Percentiles rank a stretch among this genome's conserved stretches.
Evolutionary conservation across 2,329 filamentous ascomycete species (phyloP).

Genomic region (Davidsoniella neocaledoniae): DNA sequence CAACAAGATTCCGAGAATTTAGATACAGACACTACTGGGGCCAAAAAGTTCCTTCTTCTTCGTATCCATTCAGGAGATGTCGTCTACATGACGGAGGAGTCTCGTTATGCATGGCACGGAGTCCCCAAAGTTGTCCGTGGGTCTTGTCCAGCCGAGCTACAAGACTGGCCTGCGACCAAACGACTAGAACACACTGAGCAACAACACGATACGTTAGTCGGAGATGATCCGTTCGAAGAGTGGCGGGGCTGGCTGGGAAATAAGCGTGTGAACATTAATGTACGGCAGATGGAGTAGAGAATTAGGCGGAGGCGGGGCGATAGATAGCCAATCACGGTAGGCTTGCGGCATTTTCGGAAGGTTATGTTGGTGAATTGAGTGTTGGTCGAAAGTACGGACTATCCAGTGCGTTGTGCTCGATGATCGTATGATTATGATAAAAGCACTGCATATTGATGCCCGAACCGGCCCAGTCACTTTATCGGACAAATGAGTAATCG

Average conservation of each 20-base stretch:
- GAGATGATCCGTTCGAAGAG: constrained; percentile 35
- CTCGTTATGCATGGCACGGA: constrained; percentile 86
- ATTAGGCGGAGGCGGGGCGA: no score
- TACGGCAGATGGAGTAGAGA: constrained; percentile 64
- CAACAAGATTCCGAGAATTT: constrained; percentile 10
- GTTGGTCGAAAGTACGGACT: no score
- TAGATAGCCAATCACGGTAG: no score
- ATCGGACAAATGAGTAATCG: no score
- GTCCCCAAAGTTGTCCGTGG: constrained; percentile 70
- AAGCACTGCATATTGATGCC: no score
- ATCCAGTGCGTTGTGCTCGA: no score
- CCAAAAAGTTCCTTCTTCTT: constrained; percentile 39
- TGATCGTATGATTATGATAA: no score
- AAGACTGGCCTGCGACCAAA: constrained; percentile 51
- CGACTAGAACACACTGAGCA: neutral
- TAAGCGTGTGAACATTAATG: constrained; percentile 84
- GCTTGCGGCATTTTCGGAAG: no score
- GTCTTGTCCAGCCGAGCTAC: constrained; percentile 62
- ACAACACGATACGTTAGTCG: constrained; percentile 11
- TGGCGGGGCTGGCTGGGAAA: constrained; percentile 80
- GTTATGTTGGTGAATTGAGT: no score
- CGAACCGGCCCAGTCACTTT: no score
- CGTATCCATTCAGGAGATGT: constrained; percentile 71
- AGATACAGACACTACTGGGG: constrained; percentile 13
- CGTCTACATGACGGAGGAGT: constrained; percentile 70